Evolutionary conservation across 2,329 filamentous ascomycete species (phyloP).

Genomic region (Bipolaris bicolor): DNA sequence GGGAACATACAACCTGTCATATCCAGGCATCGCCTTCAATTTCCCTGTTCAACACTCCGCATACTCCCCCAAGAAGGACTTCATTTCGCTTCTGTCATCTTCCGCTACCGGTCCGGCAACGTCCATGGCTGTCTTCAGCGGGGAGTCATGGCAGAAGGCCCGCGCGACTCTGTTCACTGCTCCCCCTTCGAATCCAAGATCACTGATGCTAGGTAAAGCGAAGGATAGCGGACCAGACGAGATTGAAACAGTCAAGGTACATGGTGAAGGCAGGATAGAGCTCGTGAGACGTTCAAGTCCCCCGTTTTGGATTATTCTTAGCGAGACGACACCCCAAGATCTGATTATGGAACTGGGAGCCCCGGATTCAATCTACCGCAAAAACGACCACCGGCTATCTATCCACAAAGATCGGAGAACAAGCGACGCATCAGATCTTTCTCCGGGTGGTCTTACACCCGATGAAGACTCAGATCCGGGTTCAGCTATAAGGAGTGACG

Average conservation of each 20-base stretch:
- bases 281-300: slow-evolving; percentile 72
- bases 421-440: slow-evolving; percentile 46
- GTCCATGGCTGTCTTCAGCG: slow-evolving; percentile 90
- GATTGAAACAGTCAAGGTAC: slow-evolving; percentile 77
- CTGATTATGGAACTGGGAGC: slow-evolving; percentile 88
- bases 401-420: slow-evolving; percentile 66
- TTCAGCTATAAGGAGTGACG: slow-evolving; percentile 44
- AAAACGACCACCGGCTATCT: slow-evolving; percentile 85
- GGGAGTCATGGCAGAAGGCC: slow-evolving; percentile 87
- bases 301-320: slow-evolving; percentile 74
- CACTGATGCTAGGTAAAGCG: slow-evolving; percentile 68
- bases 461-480: slow-evolving; percentile 45
- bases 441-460: slow-evolving; percentile 33
- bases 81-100: slow-evolving; percentile 83
- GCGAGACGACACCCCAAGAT: slow-evolving; percentile 90
- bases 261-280: slow-evolving; percentile 79
- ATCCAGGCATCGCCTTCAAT: slow-evolving; percentile 91
- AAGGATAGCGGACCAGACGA: slow-evolving; percentile 87
- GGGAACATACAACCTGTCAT: slow-evolving; percentile 89
- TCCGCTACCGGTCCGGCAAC: slow-evolving; percentile 76
- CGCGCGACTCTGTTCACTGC: slow-evolving; percentile 78
- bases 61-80: slow-evolving; percentile 79
- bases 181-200: slow-evolving; percentile 74
- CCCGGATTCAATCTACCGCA: slow-evolving; percentile 91
- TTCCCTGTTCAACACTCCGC: slow-evolving; percentile 78